Conservation (phyloP, 768 basidiomycete species). For the Tricholoma flavovirens region DNA sequence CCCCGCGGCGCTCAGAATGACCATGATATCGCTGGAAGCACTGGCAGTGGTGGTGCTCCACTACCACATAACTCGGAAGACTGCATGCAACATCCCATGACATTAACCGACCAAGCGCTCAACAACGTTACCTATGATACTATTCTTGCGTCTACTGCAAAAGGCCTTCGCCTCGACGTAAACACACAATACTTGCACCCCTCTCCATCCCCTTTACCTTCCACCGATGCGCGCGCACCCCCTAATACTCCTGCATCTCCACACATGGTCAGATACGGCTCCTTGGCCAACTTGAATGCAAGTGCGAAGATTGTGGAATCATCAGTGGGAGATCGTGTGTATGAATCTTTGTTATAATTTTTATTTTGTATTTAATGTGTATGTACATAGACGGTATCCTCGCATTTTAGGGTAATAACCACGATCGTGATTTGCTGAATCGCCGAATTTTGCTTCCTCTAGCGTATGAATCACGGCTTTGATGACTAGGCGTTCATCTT, state of each 20-base stretch:
- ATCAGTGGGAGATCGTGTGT: not conserved
- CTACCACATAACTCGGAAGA: not conserved
- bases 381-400: no score
- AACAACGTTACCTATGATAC: slow-evolving; percentile 20
- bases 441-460: no score
- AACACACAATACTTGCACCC: not conserved
- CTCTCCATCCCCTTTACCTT: not conserved
- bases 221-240: slow-evolving; percentile 13
- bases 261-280: slow-evolving; percentile 1
- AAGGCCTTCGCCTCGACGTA: slow-evolving; percentile 7
- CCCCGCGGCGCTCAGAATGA: no score
- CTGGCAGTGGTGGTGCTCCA: not conserved
- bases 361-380: not conserved
- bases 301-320: slow-evolving; percentile 8
- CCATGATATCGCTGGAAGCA: not conserved
- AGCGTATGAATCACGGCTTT: no score
- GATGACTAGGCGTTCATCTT: no score
- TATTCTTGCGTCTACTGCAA: slow-evolving; percentile 17
- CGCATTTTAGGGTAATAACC: no score
- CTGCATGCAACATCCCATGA: not conserved
- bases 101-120: slow-evolving; percentile 14
- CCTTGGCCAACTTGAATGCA: slow-evolving; percentile 8
- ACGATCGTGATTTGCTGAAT: no score
- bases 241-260: slow-evolving; percentile 14
- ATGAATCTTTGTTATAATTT: not conserved